Conservation (phyloP, 2,329 filamentous ascomycete species). For the Diaporthe capsici region DNA sequence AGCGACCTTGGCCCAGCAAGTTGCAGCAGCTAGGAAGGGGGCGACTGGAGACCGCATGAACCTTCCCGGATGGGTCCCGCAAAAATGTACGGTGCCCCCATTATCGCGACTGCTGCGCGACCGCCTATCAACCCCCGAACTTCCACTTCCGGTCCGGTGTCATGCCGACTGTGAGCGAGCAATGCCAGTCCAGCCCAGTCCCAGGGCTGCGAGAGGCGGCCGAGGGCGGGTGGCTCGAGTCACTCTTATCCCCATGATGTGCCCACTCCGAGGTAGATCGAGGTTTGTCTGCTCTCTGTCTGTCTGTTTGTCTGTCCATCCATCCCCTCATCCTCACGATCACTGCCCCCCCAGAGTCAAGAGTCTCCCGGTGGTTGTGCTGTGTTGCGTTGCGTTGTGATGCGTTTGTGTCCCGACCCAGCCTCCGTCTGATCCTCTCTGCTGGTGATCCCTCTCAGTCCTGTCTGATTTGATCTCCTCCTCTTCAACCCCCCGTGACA, state of each 20-base stretch:
- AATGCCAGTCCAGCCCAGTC: constrained; percentile 13
- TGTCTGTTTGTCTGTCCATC: neutral
- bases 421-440: neutral
- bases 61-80: constrained; percentile 34
- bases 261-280: constrained; percentile 13
- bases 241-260: constrained; percentile 38
- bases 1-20: neutral
- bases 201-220: neutral
- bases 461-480: neutral
- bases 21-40: neutral
- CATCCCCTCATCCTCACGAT: constrained; percentile 6
- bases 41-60: constrained; percentile 23
- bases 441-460: constrained; percentile 15
- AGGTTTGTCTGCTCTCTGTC: neutral
- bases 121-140: constrained; percentile 40
- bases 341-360: neutral
- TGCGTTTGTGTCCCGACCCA: constrained; percentile 13
- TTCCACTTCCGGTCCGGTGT: constrained; percentile 39
- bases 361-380: neutral
- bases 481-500: neutral
- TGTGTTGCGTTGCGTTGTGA: constrained; percentile 3
- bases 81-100: constrained; percentile 14
- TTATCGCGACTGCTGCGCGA: constrained; percentile 30
- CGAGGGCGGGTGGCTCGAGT: constrained; percentile 4
- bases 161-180: constrained; percentile 23